phyloP scores from a whole-genome alignment of 148 eudicot species.

The Silene conica region DNA sequence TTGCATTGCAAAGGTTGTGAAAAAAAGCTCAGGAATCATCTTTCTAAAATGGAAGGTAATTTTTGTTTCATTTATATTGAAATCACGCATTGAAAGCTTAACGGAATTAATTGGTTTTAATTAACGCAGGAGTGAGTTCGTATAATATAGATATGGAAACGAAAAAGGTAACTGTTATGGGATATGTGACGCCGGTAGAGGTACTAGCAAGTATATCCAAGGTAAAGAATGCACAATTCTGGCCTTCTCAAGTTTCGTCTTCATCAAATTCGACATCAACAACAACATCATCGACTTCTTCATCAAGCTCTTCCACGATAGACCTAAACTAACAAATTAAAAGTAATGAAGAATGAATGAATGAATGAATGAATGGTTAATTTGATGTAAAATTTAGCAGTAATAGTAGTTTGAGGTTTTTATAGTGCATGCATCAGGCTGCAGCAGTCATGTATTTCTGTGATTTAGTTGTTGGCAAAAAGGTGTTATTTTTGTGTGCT shows the following conservation, averaged over 20 bases:
- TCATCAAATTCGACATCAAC: conserved; percentile 35
- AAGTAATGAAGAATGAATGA: no score
- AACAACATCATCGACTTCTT: conserved; percentile 30
- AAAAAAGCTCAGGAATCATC: conserved; percentile 79
- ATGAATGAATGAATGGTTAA: not conserved
- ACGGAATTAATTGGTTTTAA: not conserved
- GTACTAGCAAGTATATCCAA: conserved; percentile 71
- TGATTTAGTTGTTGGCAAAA: not conserved
- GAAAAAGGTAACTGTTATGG: conserved; percentile 73
- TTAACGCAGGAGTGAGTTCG: conserved; percentile 62
- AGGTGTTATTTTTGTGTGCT: not conserved
- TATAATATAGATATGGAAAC: conserved; percentile 62
- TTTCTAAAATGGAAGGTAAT: conserved; percentile 87
- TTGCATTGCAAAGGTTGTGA: conserved; percentile 95
- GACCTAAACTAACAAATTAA: conserved; percentile 10
- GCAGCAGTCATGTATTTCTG: conserved; percentile 12
- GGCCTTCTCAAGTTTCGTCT: conserved; percentile 59
- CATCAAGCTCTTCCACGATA: conserved; percentile 20
- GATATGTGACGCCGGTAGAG: conserved; percentile 59
- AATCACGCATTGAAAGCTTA: no score
- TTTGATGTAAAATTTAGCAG: conserved; percentile 14
- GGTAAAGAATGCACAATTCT: conserved; percentile 81
- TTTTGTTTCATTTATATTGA: no score
- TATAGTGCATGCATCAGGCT: not conserved
- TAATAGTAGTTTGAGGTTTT: conserved; percentile 11